Conservation (phyloP, 306 rosid genomes). For the Cucurbita ficifolia region DNA sequence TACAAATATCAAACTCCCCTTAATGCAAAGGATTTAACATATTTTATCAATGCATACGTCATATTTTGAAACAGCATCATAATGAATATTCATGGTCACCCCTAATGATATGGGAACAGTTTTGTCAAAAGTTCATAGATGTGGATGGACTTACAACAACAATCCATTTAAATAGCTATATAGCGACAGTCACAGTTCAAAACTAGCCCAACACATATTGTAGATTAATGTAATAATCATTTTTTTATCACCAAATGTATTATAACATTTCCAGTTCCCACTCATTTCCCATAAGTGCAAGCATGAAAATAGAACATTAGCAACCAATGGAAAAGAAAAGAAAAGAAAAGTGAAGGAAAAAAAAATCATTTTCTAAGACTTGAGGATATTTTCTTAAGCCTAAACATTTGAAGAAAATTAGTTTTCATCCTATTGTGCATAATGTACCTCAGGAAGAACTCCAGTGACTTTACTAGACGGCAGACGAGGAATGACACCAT, state of each 20-base stretch:
- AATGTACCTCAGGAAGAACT: conserved; percentile 82
- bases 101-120: neutral
- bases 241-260: neutral
- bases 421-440: neutral
- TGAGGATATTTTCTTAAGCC: neutral
- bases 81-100: neutral
- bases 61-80: neutral
- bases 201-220: neutral
- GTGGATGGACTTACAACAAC: neutral
- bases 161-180: neutral
- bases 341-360: neutral
- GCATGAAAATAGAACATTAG: neutral
- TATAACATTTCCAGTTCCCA: neutral
- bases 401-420: neutral
- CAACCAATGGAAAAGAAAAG: neutral
- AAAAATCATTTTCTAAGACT: neutral
- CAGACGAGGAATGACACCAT: conserved; percentile 52
- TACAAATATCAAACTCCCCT: neutral
- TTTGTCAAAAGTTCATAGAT: neutral
- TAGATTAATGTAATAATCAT: neutral
- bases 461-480: conserved; percentile 61
- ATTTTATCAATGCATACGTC: neutral
- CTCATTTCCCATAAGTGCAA: neutral
- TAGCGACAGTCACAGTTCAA: neutral
- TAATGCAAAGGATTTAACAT: neutral